Evolutionary conservation across 805 yeast genomes (phyloP).

Genomic region (Metschnikowia corniflorae): DNA sequence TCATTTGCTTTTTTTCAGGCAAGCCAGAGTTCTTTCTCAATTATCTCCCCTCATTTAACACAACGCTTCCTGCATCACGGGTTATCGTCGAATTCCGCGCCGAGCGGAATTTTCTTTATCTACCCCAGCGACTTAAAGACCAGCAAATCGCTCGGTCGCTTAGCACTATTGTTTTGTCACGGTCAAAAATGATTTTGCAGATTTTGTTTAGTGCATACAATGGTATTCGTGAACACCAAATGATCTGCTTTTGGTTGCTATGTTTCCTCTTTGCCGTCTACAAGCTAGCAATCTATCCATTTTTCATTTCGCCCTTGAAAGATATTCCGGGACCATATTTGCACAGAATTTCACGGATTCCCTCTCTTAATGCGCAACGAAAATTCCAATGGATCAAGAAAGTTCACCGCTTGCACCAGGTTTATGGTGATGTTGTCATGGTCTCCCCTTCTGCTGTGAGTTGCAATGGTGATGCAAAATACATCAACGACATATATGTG

Average conservation of each 20-base stretch:
- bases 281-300: constrained; percentile 41
- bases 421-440: constrained; percentile 61
- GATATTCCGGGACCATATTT: constrained; percentile 57
- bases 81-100: constrained; percentile 10
- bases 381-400: constrained; percentile 38
- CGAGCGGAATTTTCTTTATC: constrained; percentile 12
- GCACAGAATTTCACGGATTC: constrained; percentile 42
- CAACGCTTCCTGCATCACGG: constrained; percentile 6
- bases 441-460: constrained; percentile 61
- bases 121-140: constrained; percentile 9
- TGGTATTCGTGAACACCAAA: constrained; percentile 1
- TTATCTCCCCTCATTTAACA: too few relatives aligned
- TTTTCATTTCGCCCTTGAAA: constrained; percentile 46
- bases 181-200: constrained; percentile 11
- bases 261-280: constrained; percentile 26
- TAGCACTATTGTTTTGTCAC: constrained; percentile 3
- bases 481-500: constrained; percentile 53
- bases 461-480: constrained; percentile 47
- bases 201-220: neutral
- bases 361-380: constrained; percentile 39
- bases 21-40: too few relatives aligned
- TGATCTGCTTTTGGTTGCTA: constrained; percentile 2
- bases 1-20: too few relatives aligned
- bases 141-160: constrained; percentile 8
- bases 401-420: constrained; percentile 48